Evolutionary conservation across 331 rosid genomes (phyloP), one percentile per base, ranked within the genome.

Genomic region (Cucumis variabilis): DNA sequence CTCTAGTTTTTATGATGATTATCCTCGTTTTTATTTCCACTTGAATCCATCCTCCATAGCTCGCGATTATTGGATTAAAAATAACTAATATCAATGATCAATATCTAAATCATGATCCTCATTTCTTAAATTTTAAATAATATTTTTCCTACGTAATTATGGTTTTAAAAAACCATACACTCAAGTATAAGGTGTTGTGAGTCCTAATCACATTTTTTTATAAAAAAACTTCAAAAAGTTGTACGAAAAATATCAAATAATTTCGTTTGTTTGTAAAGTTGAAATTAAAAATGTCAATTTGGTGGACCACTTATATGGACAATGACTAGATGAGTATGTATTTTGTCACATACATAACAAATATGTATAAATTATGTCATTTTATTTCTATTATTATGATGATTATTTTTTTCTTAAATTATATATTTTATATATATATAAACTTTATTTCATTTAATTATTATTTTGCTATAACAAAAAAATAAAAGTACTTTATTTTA

Each of bases 211-310:
- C 24, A 33, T 7, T 16, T n/a, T n/a, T n/a, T 1, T 0, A 33
- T 2, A 33, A 33, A 33, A 33, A 73, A 74, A 21, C 5, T 7
- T 37, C 4, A 55, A 7, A 11, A 14, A 17, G 46, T 44, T 44
- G 48, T 44, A 7, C 48, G 48, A 25, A 74, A 37, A 6, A 33
- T 72, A 44, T 75, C n/a, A 44, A 76, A 44, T 76, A 46, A 46
- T 23, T 76, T 76, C 1, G 27, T 76, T 21, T n/a, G 33, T 76
- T 6, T 16, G 28, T 76, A 46, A 76, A 76, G 62, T 46, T 76
- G 62, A 76, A 76, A 76, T 76, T 23, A 78, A 78, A 78, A 50
- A 50, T 78, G 9, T 51, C n/a, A 51, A 78, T 78, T 79, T 14
- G 46, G 1, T 51, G 66, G 67, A 79, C 67, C 66, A 79, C 53